Base-by-base conservation (phyloP, 208 protist genomes). In the Acanthamoeba divionensis region DNA sequence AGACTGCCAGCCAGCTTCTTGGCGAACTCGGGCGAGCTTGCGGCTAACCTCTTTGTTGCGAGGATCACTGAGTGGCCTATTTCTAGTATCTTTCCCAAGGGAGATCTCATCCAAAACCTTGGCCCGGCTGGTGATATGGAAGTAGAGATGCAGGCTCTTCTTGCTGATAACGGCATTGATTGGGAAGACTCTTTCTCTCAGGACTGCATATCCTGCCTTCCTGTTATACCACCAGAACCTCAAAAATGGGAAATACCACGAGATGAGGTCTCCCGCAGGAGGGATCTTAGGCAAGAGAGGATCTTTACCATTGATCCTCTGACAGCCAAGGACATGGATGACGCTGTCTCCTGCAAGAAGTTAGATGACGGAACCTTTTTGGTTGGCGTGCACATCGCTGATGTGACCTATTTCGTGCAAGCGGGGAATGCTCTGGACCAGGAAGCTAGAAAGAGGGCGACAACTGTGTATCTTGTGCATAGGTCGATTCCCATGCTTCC, bases 331-430 rank as follows among this genome's bases (percentile, higher is more conserved):
- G 96, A 97, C 94, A 89, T 97, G 31, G 96, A 97, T 77, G 96
- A 97, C 91, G 95, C 96, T 9, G 47, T 97, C 3, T 73, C 66
- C 33, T 93, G 90, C 26, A 90, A 66, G 8, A 8, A 5, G 4
- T 55, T 94, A 13, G 36, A 41, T 3, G 92, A 96, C 85, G 94
- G 95, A 21, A 92, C 63, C 26, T 96, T 92, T 44, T 69, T 93
- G 60, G 89, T 97, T 36, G 97, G 97, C 50, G 96, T 98, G 36
- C 97, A 98, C 91, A 98, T 98, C 91, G 97, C 97, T 5, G 97
- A 98, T 91, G 97, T 98, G 0, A 93, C 95, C n/a, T 95, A 96
- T 91, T 98, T 98, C 92, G 96, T 98, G 10, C 77, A 88, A 45
- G 62, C 91, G 13, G 85, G 93, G 5, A 95, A 92, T 1, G 83